These are phyloP conservation scores for Volvox reticuliferus DNA, from an alignment of 139 green algal species.

Conservation along the genomic window DNA sequence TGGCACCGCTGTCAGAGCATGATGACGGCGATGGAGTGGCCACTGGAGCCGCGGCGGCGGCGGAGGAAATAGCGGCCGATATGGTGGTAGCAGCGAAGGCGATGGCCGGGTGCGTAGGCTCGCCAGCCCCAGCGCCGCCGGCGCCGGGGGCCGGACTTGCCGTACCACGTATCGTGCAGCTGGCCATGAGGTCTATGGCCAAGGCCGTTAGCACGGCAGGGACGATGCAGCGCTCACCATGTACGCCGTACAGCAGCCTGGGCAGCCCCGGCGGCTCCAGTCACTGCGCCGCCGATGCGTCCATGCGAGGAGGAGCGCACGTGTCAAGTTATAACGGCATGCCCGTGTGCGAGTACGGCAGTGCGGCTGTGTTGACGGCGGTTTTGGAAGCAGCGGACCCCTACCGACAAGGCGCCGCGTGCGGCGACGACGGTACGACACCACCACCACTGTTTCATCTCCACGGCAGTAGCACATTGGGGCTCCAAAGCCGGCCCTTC, in stretches of 20 bases:
- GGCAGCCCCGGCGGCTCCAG: background rate
- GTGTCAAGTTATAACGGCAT: background rate
- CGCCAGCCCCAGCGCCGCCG: background rate
- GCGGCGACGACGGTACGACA: background rate
- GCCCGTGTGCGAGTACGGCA: background rate
- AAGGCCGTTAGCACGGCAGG: background rate
- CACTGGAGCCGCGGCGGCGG: background rate
- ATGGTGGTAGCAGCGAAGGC: background rate
- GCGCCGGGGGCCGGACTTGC: background rate
- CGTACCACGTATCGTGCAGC: conserved; percentile 30
- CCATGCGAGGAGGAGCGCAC: background rate
- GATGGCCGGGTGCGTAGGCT: background rate
- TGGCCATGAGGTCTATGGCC: conserved; percentile 18
- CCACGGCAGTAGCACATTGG: background rate
- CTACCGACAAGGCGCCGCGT: background rate
- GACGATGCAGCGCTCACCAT: background rate
- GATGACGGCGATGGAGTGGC: background rate
- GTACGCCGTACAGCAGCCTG: background rate
- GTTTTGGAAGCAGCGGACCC: background rate
- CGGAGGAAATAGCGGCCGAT: background rate
- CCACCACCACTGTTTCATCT: background rate
- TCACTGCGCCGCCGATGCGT: background rate
- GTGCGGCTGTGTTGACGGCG: background rate
- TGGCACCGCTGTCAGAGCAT: background rate
- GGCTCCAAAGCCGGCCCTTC: background rate